Conservation (phyloP, 1,284 basidiomycete genomes). For the Schizopora paradoxa region DNA sequence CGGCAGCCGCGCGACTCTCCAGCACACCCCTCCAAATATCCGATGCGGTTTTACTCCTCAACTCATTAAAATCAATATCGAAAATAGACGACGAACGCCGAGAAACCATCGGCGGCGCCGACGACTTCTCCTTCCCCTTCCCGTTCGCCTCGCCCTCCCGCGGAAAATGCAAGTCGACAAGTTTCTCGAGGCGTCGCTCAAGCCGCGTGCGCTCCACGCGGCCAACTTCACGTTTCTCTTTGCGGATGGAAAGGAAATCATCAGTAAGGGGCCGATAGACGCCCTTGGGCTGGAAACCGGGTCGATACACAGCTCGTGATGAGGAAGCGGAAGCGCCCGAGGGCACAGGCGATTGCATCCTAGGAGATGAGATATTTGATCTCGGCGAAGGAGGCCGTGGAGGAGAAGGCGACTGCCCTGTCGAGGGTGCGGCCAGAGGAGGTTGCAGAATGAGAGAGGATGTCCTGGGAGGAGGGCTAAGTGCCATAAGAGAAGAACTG, state of each 20-base stretch:
- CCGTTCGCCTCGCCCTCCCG: slow-evolving; percentile 18
- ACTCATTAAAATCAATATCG: slow-evolving; percentile 48
- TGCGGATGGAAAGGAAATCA: slow-evolving; percentile 64
- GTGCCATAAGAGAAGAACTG: neutral
- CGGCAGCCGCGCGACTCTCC: slow-evolving; percentile 32
- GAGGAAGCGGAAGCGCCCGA: slow-evolving; percentile 21
- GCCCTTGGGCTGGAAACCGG: slow-evolving; percentile 80
- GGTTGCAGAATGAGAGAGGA: slow-evolving; percentile 17
- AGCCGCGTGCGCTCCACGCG: slow-evolving; percentile 77
- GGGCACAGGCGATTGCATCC: slow-evolving; percentile 25
- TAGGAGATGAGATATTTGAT: slow-evolving; percentile 19
- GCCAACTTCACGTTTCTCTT: slow-evolving; percentile 48
- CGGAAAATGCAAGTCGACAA: slow-evolving; percentile 75
- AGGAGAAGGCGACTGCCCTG: slow-evolving; percentile 27
- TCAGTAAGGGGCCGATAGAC: slow-evolving; percentile 69
- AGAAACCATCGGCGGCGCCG: slow-evolving; percentile 22
- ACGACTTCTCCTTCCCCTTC: slow-evolving; percentile 20
- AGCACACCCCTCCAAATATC: slow-evolving; percentile 57
- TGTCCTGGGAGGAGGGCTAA: slow-evolving; percentile 15
- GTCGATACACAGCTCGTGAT: slow-evolving; percentile 57
- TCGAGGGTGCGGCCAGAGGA: slow-evolving; percentile 21
- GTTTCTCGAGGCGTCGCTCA: slow-evolving; percentile 79
- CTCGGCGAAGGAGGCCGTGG: slow-evolving; percentile 23
- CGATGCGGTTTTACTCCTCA: slow-evolving; percentile 54
- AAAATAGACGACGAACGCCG: slow-evolving; percentile 62